These are phyloP conservation scores for Kwoniella shivajii DNA, from an alignment of 1,284 basidiomycete genomes.

Conservation along the genomic window DNA sequence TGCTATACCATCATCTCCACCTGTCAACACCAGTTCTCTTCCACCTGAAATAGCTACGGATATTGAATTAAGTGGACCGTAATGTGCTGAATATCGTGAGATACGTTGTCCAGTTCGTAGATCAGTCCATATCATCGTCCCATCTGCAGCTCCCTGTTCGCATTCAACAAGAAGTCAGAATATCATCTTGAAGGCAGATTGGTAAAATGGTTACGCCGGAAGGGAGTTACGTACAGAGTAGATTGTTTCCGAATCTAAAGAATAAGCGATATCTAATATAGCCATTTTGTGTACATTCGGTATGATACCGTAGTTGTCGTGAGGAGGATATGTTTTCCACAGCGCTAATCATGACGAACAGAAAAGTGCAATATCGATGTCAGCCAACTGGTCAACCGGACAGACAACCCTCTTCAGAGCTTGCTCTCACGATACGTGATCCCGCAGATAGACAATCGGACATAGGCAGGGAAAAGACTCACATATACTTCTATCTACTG, in stretches of 20 bases:
- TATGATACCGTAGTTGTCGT: slow-evolving; percentile 54
- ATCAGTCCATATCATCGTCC: slow-evolving; percentile 48
- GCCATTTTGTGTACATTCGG: slow-evolving; percentile 54
- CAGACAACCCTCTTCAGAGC: too few species aligned
- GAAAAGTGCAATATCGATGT: not conserved
- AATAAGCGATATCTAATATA: slow-evolving; percentile 54
- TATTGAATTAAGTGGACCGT: slow-evolving; percentile 83
- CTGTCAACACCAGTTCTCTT: slow-evolving; percentile 75
- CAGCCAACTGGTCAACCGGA: too few species aligned
- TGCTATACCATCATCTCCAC: slow-evolving; percentile 84
- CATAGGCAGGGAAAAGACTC: slow-evolving; percentile 16
- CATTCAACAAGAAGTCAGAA: not conserved
- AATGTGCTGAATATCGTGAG: slow-evolving; percentile 63
- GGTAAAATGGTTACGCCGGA: not conserved
- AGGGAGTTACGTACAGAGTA: slow-evolving; percentile 42
- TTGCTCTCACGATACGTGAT: too few species aligned
- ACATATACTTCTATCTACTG: slow-evolving; percentile 53
- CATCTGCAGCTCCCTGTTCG: slow-evolving; percentile 48
- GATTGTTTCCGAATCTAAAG: slow-evolving; percentile 49
- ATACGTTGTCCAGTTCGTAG: slow-evolving; percentile 49
- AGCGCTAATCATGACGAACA: slow-evolving; percentile 35
- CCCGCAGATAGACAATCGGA: not conserved
- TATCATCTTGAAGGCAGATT: not conserved
- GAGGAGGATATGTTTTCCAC: slow-evolving; percentile 55
- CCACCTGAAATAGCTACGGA: slow-evolving; percentile 77